Conservation (phyloP, 1,284 basidiomycete genomes). For the Psilocybe mexicana region DNA sequence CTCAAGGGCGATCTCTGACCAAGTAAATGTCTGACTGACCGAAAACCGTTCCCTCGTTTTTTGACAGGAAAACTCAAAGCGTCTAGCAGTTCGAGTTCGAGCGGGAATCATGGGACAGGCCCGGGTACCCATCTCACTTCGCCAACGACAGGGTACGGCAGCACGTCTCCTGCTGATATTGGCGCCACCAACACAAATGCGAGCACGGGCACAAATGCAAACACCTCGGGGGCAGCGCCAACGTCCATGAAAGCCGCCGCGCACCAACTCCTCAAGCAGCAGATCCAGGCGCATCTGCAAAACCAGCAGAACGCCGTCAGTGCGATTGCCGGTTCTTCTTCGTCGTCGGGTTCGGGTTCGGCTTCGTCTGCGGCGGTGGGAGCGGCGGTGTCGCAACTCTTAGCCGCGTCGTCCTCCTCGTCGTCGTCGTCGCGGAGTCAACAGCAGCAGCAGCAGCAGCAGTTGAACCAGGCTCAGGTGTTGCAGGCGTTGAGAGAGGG, state of each 20-base stretch:
- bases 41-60: not conserved
- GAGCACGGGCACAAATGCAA: too few species aligned
- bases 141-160: not conserved
- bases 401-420: not conserved
- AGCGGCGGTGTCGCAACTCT: too few species aligned
- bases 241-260: not conserved
- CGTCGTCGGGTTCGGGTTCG: too few species aligned
- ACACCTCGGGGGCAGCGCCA: not conserved
- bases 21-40: too few species aligned
- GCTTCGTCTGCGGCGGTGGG: too few species aligned
- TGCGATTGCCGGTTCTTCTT: too few species aligned
- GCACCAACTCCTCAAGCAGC: conserved; percentile 12
- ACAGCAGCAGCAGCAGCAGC: not conserved
- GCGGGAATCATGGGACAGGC: not conserved
- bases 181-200: too few species aligned
- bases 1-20: too few species aligned
- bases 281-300: conserved; percentile 14
- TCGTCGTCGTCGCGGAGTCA: not conserved
- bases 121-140: not conserved
- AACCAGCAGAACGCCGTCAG: conserved; percentile 1
- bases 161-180: not conserved
- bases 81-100: not conserved
- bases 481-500: conserved; percentile 1
- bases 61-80: conserved; percentile 8
- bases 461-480: not conserved